Percentiles rank a stretch among this genome's conserved stretches.
Evolutionary conservation across 2,329 filamentous ascomycete genomes (phyloP).

Genomic region (Allantophomopsis lycopodina): DNA sequence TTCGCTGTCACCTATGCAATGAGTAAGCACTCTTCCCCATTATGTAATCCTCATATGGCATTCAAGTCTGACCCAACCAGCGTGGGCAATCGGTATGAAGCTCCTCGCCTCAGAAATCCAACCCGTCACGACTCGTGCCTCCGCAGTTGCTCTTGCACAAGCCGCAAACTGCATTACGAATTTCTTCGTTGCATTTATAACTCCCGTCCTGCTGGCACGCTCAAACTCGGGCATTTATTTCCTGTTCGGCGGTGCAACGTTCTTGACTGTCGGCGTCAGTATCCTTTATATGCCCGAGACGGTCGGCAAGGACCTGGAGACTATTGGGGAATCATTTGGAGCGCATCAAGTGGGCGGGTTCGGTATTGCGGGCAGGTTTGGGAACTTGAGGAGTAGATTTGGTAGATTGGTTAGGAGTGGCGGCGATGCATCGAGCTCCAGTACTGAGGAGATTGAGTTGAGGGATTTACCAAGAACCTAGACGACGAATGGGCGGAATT

Average conservation of each 20-base stretch:
- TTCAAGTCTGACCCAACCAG: slow-evolving; percentile 4
- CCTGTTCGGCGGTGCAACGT: slow-evolving; percentile 13
- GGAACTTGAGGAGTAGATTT: too few relatives aligned
- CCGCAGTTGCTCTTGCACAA: slow-evolving; percentile 35
- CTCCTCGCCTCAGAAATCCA: slow-evolving; percentile 47
- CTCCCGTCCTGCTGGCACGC: slow-evolving; percentile 14
- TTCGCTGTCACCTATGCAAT: slow-evolving; percentile 31
- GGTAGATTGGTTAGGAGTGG: too few relatives aligned
- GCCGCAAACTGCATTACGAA: slow-evolving; percentile 26
- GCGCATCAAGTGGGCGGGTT: background rate
- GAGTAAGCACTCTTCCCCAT: slow-evolving; percentile 4
- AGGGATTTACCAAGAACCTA: too few relatives aligned
- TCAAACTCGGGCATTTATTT: slow-evolving; percentile 14
- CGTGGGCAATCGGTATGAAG: slow-evolving; percentile 40
- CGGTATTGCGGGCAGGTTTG: too few relatives aligned
- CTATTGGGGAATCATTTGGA: slow-evolving; percentile 4
- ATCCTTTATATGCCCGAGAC: slow-evolving; percentile 13
- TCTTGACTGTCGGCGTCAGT: slow-evolving; percentile 10
- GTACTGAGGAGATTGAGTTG: too few relatives aligned
- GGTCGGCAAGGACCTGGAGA: slow-evolving; percentile 10
- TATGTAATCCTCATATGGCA: too few relatives aligned
- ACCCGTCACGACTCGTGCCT: slow-evolving; percentile 36
- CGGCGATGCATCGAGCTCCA: too few relatives aligned
- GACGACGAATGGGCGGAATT: too few relatives aligned
- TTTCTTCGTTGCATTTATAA: slow-evolving; percentile 19